These are phyloP conservation scores for Colletotrichum sp. DNA, from an alignment of 2,329 filamentous ascomycete genomes.

Conservation along the genomic window DNA sequence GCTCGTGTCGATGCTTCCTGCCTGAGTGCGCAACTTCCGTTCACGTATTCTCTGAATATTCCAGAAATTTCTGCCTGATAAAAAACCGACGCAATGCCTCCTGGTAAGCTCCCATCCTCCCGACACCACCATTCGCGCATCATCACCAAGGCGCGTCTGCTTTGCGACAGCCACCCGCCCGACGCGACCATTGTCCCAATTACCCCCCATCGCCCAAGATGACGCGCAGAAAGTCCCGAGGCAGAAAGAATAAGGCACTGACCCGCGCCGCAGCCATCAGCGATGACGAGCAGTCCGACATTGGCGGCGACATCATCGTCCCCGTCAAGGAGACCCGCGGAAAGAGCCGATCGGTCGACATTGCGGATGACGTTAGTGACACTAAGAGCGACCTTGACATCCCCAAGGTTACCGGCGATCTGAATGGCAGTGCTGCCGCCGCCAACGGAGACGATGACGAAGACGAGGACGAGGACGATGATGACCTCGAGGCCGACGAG, in stretches of 20 bases:
- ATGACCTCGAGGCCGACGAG: slow-evolving; percentile 39
- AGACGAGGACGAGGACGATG: slow-evolving; percentile 46
- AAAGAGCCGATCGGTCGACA: slow-evolving; percentile 10
- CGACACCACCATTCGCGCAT: neutral
- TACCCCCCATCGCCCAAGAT: neutral
- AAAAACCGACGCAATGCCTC: slow-evolving; percentile 12
- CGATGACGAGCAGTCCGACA: slow-evolving; percentile 39
- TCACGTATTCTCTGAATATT: neutral
- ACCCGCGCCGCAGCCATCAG: slow-evolving; percentile 36
- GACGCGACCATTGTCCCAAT: neutral
- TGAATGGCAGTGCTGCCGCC: slow-evolving; percentile 24
- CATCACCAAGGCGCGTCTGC: neutral
- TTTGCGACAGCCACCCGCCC: neutral
- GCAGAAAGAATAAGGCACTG: neutral
- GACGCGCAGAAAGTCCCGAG: neutral
- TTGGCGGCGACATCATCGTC: neutral
- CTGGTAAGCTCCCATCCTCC: slow-evolving; percentile 7
- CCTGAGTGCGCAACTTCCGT: neutral
- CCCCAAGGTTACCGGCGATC: neutral
- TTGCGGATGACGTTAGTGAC: neutral
- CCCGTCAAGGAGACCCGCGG: neutral
- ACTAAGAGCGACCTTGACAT: slow-evolving; percentile 5
- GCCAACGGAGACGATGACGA: slow-evolving; percentile 40
- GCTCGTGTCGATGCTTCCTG: slow-evolving; percentile 2
- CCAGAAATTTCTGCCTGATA: neutral